These are phyloP conservation scores for Ophiostoma sp. DNA, from an alignment of 2,329 filamentous ascomycete genomes.

Conservation along the genomic window DNA sequence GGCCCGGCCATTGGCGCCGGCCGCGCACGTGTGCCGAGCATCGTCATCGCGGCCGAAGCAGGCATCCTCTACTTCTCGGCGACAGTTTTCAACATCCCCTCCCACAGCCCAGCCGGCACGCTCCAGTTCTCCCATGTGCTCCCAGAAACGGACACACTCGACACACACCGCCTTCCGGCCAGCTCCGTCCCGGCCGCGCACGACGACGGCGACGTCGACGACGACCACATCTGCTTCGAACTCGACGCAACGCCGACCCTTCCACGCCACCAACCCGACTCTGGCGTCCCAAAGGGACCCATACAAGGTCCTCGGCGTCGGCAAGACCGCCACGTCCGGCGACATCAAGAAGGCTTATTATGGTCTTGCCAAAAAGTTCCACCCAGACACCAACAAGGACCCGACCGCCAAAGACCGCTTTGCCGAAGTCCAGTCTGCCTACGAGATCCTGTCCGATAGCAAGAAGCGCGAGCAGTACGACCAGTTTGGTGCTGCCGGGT, in stretches of 20 bases:
- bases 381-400: slow-evolving; percentile 98
- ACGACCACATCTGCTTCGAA: not conserved
- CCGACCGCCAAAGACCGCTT: slow-evolving; percentile 92
- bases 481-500: slow-evolving; percentile 83
- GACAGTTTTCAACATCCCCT: not conserved
- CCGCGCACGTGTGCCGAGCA: slow-evolving; percentile 36
- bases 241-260: slow-evolving; percentile 43
- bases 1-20: slow-evolving; percentile 36
- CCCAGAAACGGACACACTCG: not conserved
- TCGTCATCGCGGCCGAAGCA: slow-evolving; percentile 27
- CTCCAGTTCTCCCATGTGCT: not conserved
- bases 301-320: slow-evolving; percentile 82
- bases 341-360: slow-evolving; percentile 99
- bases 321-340: slow-evolving; percentile 72
- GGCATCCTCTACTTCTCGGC: not conserved
- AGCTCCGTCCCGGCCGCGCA: not conserved
- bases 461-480: slow-evolving; percentile 93
- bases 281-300: slow-evolving; percentile 68
- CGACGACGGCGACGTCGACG: not conserved
- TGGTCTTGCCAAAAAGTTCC: slow-evolving; percentile 93
- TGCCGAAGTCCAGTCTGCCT: slow-evolving; percentile 86
- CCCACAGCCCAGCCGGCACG: not conserved
- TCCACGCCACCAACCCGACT: slow-evolving; percentile 59
- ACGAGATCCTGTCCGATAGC: slow-evolving; percentile 88
- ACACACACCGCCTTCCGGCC: not conserved